Evolutionary conservation across 1,284 basidiomycete species (phyloP).

Genomic region (Gomphus bonarii): DNA sequence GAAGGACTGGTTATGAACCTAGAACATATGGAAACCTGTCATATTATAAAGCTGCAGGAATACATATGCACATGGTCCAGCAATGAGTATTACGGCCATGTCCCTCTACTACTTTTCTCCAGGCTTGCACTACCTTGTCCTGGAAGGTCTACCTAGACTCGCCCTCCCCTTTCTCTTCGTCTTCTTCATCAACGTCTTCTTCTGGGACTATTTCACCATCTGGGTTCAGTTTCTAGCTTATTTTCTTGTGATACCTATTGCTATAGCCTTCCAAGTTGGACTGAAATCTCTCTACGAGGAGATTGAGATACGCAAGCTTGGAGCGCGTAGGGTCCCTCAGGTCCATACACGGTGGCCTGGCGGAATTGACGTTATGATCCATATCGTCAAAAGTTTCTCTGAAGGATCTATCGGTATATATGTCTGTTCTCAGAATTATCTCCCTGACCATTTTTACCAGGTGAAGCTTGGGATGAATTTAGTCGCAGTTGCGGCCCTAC

Average conservation of each 20-base stretch:
- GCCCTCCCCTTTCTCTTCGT: neutral
- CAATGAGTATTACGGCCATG: neutral
- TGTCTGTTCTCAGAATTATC: neutral
- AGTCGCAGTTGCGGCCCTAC: neutral
- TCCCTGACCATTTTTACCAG: neutral
- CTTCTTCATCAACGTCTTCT: neutral
- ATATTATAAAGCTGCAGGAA: too few relatives aligned
- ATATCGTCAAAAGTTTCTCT: neutral
- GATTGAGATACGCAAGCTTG: neutral
- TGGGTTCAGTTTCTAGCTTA: neutral
- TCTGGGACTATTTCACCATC: neutral
- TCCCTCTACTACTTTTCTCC: neutral
- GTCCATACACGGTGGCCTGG: neutral
- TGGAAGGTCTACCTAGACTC: neutral
- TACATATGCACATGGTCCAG: too few relatives aligned
- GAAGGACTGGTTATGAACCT: too few relatives aligned
- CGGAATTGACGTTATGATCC: neutral
- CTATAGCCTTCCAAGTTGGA: neutral
- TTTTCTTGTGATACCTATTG: neutral
- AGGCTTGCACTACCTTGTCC: neutral
- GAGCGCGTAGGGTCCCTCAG: neutral
- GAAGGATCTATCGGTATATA: neutral
- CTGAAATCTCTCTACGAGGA: neutral
- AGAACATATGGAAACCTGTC: too few relatives aligned
- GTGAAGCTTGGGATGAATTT: neutral